phyloP scores from a whole-genome alignment of 768 basidiomycete genomes.

The Naematelia aurantialba region DNA sequence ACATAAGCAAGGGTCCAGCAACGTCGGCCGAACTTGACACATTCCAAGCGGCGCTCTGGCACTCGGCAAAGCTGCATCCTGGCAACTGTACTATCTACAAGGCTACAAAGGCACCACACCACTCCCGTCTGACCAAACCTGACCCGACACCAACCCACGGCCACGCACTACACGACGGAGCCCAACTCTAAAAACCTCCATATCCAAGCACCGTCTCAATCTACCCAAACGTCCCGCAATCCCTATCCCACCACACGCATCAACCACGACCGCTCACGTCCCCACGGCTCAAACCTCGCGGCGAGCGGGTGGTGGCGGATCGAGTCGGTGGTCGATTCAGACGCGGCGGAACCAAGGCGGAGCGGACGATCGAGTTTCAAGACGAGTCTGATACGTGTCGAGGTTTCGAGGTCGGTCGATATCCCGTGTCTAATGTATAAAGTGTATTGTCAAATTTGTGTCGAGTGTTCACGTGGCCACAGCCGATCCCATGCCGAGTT shows the following conservation, averaged over 20 bases:
- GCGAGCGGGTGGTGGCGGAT: slow-evolving; percentile 43
- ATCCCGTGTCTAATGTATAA: not conserved
- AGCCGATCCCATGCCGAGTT: not conserved
- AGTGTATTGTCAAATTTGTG: not conserved
- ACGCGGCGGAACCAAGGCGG: not conserved
- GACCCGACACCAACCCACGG: not conserved
- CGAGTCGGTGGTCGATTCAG: slow-evolving; percentile 8
- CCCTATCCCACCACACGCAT: not conserved
- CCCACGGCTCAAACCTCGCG: slow-evolving; percentile 42
- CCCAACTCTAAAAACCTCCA: not conserved
- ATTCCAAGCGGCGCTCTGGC: too few relatives aligned
- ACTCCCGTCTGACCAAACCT: not conserved
- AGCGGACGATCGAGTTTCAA: not conserved
- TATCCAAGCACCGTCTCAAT: not conserved
- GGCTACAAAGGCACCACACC: too few relatives aligned
- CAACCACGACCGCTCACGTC: not conserved
- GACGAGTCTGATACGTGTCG: not conserved
- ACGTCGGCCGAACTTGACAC: too few relatives aligned
- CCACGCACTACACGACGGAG: not conserved
- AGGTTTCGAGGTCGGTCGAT: not conserved
- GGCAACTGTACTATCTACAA: too few relatives aligned
- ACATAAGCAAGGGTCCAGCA: too few relatives aligned
- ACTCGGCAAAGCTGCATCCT: too few relatives aligned
- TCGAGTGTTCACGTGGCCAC: not conserved
- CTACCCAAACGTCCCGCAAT: not conserved